phyloP scores from a whole-genome alignment of 1,284 basidiomycete species.

The Earliella scabrosa region DNA sequence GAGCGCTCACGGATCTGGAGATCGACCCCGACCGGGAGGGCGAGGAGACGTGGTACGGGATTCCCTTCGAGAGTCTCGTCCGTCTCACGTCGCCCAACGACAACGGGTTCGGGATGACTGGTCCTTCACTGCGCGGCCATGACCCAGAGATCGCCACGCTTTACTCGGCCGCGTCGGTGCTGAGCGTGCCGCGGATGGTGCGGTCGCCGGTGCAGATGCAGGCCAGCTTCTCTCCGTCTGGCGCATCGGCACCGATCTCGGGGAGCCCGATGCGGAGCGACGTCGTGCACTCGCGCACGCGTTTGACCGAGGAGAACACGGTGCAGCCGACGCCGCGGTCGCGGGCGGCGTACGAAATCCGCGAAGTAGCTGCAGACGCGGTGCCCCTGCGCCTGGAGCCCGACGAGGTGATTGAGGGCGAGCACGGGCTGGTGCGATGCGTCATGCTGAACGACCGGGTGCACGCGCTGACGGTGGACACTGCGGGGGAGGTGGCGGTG shows the following conservation, averaged over 20 bases:
- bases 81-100: conserved; percentile 79
- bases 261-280: conserved; percentile 35
- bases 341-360: conserved; percentile 68
- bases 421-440: conserved; percentile 84
- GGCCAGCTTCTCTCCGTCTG: conserved; percentile 32
- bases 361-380: conserved; percentile 86
- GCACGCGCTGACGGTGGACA: conserved; percentile 92
- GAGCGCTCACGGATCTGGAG: conserved; percentile 8
- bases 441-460: conserved; percentile 89
- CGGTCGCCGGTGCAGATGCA: conserved; percentile 43
- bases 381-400: conserved; percentile 65
- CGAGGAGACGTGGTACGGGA: conserved; percentile 59
- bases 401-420: conserved; percentile 77
- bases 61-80: conserved; percentile 84
- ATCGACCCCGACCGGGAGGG: conserved; percentile 38
- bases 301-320: conserved; percentile 41
- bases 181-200: conserved; percentile 59
- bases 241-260: conserved; percentile 11
- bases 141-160: conserved; percentile 84
- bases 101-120: conserved; percentile 43
- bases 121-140: conserved; percentile 40
- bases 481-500: conserved; percentile 81
- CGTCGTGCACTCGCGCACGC: conserved; percentile 20
- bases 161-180: conserved; percentile 81
- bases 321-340: conserved; percentile 43